A percentile compares a stretch with the other conserved stretches of the same genome.
These are phyloP conservation scores for Wallacemonas sp. DNA, from an alignment of 208 protist species.

Conservation along the genomic window DNA sequence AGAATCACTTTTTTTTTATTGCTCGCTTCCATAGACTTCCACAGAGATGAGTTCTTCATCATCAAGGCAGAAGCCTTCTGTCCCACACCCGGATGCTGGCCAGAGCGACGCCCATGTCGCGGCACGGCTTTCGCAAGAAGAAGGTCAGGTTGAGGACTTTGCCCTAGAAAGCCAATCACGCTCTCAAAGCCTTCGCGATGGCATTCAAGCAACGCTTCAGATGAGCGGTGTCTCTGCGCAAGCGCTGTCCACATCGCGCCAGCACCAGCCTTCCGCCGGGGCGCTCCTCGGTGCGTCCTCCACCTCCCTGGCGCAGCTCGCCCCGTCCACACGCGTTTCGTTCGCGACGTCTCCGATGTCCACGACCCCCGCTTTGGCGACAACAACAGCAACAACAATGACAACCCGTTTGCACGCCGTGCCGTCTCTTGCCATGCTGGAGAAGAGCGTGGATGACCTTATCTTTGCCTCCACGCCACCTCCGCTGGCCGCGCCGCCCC, in stretches of 20 bases:
- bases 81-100: too few relatives aligned
- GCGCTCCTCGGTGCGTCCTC: not conserved
- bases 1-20: too few relatives aligned
- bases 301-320: not conserved
- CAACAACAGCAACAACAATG: not conserved
- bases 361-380: not conserved
- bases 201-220: not conserved
- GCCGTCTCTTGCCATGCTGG: not conserved
- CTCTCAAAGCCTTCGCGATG: conserved; percentile 5
- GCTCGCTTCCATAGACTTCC: too few relatives aligned
- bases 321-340: too few relatives aligned
- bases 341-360: not conserved
- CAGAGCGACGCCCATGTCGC: too few relatives aligned
- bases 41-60: not conserved
- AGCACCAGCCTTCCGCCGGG: too few relatives aligned
- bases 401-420: not conserved
- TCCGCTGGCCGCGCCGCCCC: not conserved
- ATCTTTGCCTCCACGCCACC: conserved; percentile 8
- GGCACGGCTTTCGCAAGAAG: too few relatives aligned
- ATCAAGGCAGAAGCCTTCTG: too few relatives aligned
- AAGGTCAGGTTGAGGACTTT: not conserved
- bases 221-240: conserved; percentile 3
- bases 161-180: not conserved
- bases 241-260: not conserved
- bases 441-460: conserved; percentile 10